Base-by-base conservation (phyloP, 1,139 yeast species). In the Debaryomyces sp. region DNA sequence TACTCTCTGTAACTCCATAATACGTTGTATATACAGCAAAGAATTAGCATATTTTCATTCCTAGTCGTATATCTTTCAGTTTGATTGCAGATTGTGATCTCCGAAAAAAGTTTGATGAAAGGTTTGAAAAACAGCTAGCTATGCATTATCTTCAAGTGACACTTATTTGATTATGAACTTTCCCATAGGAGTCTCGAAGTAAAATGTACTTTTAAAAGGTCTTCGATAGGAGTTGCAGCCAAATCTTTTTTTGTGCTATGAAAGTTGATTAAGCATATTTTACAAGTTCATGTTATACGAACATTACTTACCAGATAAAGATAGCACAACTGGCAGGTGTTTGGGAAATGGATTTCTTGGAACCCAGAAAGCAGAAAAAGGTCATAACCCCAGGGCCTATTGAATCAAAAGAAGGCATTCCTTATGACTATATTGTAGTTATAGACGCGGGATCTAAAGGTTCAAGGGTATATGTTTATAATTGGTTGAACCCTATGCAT, bases 361-460 rank as follows among this genome's bases (percentile, higher is more conserved):
- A 22, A 15, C 13, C 35, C 6, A 15, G 37, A 5, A 43, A 47
- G 13, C 46, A 49, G 34, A 43, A 46, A 9, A 42, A 46, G 34
- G 36, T 30, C 17, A 43, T 49, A 23, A 50, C 54, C 18, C 49
- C 62, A 1, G 75, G 75, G 4, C 73, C 76, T 2, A 45, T 69
- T 8, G 59, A 56, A 44, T 72, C 75, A 40, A 57, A 63, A 6
- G 63, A 73, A 3, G 80, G 78, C 0, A 63, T 75, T 1, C 87
- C 88, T 0, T 81, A 78, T 53, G 85, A 85, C 59, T 88, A 86
- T 63, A 80, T 88, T 2, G 80, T 89, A 2, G 77, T 89, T 9
- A 82, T 89, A 18, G 96, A 89, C 61, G 87, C 96, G 0, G 96
- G 96, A 0, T 87, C 95, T 1, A 84, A 83, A 42, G 96, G 96